phyloP scores from a whole-genome alignment of 805 yeast genomes.

The Pichia eremophila region DNA sequence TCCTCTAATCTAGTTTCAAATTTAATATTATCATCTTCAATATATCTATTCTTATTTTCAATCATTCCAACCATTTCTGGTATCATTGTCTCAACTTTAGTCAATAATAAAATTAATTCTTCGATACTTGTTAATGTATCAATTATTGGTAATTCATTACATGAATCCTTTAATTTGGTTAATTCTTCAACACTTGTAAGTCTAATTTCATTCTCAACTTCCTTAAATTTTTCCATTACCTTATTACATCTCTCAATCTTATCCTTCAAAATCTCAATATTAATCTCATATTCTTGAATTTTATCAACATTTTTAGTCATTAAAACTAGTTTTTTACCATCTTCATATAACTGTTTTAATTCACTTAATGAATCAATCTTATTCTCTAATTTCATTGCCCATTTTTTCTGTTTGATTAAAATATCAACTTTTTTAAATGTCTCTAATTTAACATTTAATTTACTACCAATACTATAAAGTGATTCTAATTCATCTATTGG shows the following conservation, averaged over 20 bases:
- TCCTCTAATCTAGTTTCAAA: neutral
- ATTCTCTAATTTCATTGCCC: slow-evolving; percentile 26
- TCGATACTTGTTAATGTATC: neutral
- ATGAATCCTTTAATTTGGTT: neutral
- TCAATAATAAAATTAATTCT: neutral
- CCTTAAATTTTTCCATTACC: slow-evolving; percentile 3
- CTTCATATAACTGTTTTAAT: slow-evolving; percentile 15
- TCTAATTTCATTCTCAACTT: neutral
- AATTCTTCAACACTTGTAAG: neutral
- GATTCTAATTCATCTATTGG: slow-evolving; percentile 38
- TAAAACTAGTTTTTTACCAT: slow-evolving; percentile 14
- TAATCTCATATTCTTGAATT: slow-evolving; percentile 9
- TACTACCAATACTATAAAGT: slow-evolving; percentile 47
- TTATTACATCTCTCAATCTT: neutral
- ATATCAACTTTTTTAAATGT: slow-evolving; percentile 32
- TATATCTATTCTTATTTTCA: neutral
- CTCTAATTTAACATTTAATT: slow-evolving; percentile 49
- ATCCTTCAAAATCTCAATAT: neutral
- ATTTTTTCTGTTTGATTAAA: slow-evolving; percentile 25
- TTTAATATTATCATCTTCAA: neutral
- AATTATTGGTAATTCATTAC: slow-evolving; percentile 1
- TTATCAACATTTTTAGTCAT: neutral
- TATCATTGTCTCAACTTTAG: neutral
- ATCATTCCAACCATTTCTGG: neutral
- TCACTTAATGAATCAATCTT: slow-evolving; percentile 20